Conservation (phyloP, 2,329 filamentous ascomycete genomes). For the Xylariaceae sp. region DNA sequence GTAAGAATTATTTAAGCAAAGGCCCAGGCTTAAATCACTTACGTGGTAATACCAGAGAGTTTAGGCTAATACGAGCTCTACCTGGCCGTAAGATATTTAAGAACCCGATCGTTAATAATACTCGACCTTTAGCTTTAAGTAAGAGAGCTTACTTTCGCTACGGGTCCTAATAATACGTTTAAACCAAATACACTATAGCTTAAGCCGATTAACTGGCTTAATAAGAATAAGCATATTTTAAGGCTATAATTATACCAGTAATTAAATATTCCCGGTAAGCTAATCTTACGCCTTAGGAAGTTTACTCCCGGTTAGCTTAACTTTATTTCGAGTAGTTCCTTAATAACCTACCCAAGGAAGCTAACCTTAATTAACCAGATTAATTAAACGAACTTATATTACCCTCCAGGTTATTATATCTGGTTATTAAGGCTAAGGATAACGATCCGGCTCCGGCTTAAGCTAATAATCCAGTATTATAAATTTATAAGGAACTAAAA, state of each 20-base stretch:
- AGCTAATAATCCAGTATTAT: too few relatives aligned
- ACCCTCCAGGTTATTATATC: neutral
- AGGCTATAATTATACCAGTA: neutral
- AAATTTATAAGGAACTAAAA: too few relatives aligned
- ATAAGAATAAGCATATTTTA: neutral
- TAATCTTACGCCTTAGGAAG: neutral
- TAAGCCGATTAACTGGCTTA: neutral
- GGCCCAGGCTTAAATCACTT: neutral
- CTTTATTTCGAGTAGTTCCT: neutral
- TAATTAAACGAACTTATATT: neutral
- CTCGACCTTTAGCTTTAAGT: neutral
- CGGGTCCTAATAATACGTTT: neutral
- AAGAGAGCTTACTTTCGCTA: neutral
- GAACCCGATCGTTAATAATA: neutral
- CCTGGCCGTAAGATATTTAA: neutral
- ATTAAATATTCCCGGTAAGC: neutral
- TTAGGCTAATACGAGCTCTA: neutral
- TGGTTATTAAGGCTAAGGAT: neutral
- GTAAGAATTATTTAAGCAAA: neutral
- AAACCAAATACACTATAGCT: neutral
- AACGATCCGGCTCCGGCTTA: too few relatives aligned
- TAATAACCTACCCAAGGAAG: neutral
- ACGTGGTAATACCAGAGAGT: neutral
- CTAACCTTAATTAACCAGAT: neutral
- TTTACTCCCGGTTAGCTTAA: neutral